These are phyloP conservation scores for Malassezia furfur DNA, from an alignment of 1,284 basidiomycete species.

Conservation along the genomic window DNA sequence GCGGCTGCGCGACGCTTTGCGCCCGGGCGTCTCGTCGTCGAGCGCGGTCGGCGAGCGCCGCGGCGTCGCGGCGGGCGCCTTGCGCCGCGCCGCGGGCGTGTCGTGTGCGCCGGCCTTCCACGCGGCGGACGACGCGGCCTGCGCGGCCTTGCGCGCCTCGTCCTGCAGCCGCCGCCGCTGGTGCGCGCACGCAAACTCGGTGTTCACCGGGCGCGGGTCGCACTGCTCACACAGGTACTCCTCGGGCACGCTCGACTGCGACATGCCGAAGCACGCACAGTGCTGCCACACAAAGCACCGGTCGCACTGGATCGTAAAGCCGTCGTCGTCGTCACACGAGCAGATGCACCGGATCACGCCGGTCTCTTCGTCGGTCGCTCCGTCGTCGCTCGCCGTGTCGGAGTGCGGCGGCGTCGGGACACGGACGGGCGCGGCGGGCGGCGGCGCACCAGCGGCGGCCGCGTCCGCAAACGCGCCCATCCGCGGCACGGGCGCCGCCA, in stretches of 20 bases:
- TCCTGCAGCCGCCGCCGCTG: conserved; percentile 39
- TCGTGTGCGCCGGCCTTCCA: neutral
- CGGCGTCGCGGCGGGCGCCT: neutral
- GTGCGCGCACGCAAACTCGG: conserved; percentile 34
- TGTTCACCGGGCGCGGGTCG: conserved; percentile 41
- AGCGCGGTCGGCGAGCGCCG: neutral
- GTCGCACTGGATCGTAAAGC: conserved; percentile 86
- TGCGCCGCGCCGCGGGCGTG: neutral
- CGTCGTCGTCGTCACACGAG: conserved; percentile 64
- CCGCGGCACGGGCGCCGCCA: neutral
- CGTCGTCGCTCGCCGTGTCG: conserved; percentile 8
- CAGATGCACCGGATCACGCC: conserved; percentile 58
- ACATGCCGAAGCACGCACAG: conserved; percentile 65
- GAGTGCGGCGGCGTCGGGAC: neutral
- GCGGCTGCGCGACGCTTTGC: conserved; percentile 14
- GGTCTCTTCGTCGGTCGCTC: conserved; percentile 36
- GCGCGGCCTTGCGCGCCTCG: conserved; percentile 29
- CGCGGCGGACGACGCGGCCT: conserved; percentile 5
- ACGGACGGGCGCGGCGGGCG: neutral
- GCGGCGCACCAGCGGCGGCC: neutral
- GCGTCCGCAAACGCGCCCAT: neutral
- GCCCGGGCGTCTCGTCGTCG: conserved; percentile 12
- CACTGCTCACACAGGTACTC: conserved; percentile 51
- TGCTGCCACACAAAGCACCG: conserved; percentile 81
- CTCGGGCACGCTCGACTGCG: conserved; percentile 59